These are phyloP conservation scores for Kluyveromyces sp. DNA, from an alignment of 1,139 yeast species.

Conservation along the genomic window DNA sequence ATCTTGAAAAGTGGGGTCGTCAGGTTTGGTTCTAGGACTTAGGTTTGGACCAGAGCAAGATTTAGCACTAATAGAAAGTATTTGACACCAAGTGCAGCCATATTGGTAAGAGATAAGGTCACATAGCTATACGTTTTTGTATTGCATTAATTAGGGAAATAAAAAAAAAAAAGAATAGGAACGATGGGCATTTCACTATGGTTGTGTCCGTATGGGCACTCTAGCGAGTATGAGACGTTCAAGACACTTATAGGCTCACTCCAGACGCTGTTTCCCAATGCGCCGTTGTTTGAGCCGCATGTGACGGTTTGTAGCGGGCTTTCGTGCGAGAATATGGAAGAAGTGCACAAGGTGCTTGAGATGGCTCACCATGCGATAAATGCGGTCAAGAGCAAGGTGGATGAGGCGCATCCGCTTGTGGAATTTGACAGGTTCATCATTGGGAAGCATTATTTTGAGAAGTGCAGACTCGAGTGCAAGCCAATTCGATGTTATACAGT, in stretches of 20 bases:
- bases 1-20: too few relatives aligned
- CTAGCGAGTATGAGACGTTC: constrained; percentile 50
- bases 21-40: too few relatives aligned
- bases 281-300: constrained; percentile 66
- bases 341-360: constrained; percentile 54
- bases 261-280: constrained; percentile 63
- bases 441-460: constrained; percentile 47
- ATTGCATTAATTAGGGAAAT: neutral
- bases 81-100: too few relatives aligned
- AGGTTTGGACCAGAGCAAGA: too few relatives aligned
- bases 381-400: constrained; percentile 23
- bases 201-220: constrained; percentile 60
- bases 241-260: constrained; percentile 56
- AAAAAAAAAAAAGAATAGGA: neutral
- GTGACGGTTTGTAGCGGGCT: constrained; percentile 64
- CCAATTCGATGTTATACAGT: constrained; percentile 51
- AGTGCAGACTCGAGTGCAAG: constrained; percentile 52
- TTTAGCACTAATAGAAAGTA: too few relatives aligned
- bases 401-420: constrained; percentile 27
- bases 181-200: constrained; percentile 49
- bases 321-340: constrained; percentile 41
- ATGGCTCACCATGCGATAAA: constrained; percentile 60
- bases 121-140: neutral
- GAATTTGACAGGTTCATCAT: constrained; percentile 29
- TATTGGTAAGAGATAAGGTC: neutral